Evolutionary conservation across 768 basidiomycete genomes (phyloP).

Genomic region (Boletus rubropictus): DNA sequence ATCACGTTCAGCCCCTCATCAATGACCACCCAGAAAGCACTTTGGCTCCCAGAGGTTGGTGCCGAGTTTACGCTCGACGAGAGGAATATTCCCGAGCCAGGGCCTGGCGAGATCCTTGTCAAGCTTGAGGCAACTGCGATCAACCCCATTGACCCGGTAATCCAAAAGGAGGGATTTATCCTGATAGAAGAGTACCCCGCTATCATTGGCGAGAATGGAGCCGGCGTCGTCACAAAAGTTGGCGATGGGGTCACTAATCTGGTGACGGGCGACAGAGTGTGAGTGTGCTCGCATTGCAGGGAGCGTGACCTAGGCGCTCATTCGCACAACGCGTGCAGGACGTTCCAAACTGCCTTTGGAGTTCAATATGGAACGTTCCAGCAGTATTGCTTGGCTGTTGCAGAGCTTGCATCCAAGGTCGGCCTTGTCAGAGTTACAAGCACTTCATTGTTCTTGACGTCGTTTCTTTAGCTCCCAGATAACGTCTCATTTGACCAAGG

Average conservation of each 20-base stretch:
- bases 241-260: constrained; percentile 32
- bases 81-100: constrained; percentile 30
- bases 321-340: background rate
- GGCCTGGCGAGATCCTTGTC: constrained; percentile 38
- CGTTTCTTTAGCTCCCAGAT: constrained; percentile 25
- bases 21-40: constrained; percentile 7
- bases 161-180: constrained; percentile 1
- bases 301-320: too few relatives aligned
- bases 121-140: constrained; percentile 36
- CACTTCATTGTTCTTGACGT: too few relatives aligned
- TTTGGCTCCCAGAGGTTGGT: constrained; percentile 12
- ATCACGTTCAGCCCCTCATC: too few relatives aligned
- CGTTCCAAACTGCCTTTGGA: constrained; percentile 5
- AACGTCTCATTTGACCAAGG: constrained; percentile 34
- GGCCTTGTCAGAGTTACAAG: background rate
- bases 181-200: constrained; percentile 30
- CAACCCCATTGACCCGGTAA: constrained; percentile 37
- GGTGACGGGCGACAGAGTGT: constrained; percentile 30
- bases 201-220: constrained; percentile 32
- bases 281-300: background rate
- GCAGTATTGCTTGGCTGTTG: constrained; percentile 17
- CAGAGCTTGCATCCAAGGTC: constrained; percentile 12
- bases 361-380: constrained; percentile 12
- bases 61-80: background rate
- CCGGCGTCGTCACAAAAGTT: constrained; percentile 34